These are phyloP conservation scores for Chenopodium suecicum DNA, from an alignment of 148 eudicot species.

Conservation along the genomic window DNA sequence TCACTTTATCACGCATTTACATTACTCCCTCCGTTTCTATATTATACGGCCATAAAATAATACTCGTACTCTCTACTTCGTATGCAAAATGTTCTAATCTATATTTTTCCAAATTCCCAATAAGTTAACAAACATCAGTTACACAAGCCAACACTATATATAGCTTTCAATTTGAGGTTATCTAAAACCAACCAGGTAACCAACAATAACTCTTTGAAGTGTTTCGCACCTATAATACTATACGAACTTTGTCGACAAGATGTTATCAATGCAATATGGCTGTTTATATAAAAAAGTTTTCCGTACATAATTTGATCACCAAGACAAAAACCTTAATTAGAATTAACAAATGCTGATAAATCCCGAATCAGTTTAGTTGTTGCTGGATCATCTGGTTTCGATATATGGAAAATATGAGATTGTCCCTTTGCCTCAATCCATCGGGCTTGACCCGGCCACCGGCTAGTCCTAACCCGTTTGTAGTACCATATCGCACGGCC, in stretches of 20 bases:
- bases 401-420: slow-evolving; percentile 24
- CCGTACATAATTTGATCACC: background rate
- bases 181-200: too few relatives aligned
- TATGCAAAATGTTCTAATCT: too few relatives aligned
- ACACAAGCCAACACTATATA: too few relatives aligned
- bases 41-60: too few relatives aligned
- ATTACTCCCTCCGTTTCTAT: background rate
- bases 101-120: too few relatives aligned
- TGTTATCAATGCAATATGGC: background rate
- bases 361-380: slow-evolving; percentile 25
- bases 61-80: too few relatives aligned
- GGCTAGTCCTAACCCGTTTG: slow-evolving; percentile 23
- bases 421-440: slow-evolving; percentile 27
- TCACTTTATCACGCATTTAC: too few relatives aligned
- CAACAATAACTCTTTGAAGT: too few relatives aligned
- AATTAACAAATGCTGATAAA: slow-evolving; percentile 22
- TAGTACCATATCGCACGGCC: slow-evolving; percentile 33
- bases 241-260: background rate
- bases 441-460: slow-evolving; percentile 27
- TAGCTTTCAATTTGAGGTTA: too few relatives aligned
- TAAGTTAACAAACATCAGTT: too few relatives aligned
- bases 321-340: background rate
- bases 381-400: slow-evolving; percentile 22
- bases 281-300: too few relatives aligned
- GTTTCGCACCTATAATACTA: too few relatives aligned